These are phyloP conservation scores for Actinomucor elegans DNA, from an alignment of 371 early-diverging fungal species.

Conservation along the genomic window DNA sequence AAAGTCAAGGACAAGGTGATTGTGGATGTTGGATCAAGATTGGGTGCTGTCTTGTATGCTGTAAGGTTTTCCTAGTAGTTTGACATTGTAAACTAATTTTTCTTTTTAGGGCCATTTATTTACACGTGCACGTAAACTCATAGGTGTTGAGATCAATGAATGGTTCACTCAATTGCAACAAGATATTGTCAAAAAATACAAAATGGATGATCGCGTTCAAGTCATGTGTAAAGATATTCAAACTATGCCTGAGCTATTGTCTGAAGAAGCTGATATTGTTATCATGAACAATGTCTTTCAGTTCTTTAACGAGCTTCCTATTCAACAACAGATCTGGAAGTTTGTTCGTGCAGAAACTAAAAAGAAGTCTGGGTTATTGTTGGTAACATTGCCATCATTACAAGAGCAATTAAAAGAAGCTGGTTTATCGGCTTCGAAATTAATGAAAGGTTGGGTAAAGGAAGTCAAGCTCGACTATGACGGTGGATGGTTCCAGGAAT, in stretches of 20 bases:
- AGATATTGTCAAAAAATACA: constrained; percentile 56
- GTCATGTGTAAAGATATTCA: constrained; percentile 57
- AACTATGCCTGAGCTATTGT: constrained; percentile 41
- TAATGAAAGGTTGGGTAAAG: constrained; percentile 50
- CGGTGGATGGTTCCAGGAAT: constrained; percentile 42
- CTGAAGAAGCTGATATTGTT: constrained; percentile 50
- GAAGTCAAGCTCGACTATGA: constrained; percentile 48
- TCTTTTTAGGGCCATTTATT: constrained; percentile 54
- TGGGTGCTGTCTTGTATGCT: constrained; percentile 65
- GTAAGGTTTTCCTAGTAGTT: constrained; percentile 27
- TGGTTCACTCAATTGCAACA: constrained; percentile 61
- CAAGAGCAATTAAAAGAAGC: constrained; percentile 64
- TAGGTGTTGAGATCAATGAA: constrained; percentile 66
- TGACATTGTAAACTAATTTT: neutral
- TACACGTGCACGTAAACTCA: constrained; percentile 54
- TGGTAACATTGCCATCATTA: constrained; percentile 60
- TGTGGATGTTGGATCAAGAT: constrained; percentile 65
- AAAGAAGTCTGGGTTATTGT: constrained; percentile 46
- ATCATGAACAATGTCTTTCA: constrained; percentile 71
- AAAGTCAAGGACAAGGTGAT: constrained; percentile 52
- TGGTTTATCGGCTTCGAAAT: constrained; percentile 37
- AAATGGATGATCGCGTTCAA: constrained; percentile 58
- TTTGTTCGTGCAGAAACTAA: constrained; percentile 51
- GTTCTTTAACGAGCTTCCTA: constrained; percentile 53
- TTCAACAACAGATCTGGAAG: constrained; percentile 62